Base-by-base conservation (phyloP, 2,329 filamentous ascomycete species). In the Fusarium dimerum region DNA sequence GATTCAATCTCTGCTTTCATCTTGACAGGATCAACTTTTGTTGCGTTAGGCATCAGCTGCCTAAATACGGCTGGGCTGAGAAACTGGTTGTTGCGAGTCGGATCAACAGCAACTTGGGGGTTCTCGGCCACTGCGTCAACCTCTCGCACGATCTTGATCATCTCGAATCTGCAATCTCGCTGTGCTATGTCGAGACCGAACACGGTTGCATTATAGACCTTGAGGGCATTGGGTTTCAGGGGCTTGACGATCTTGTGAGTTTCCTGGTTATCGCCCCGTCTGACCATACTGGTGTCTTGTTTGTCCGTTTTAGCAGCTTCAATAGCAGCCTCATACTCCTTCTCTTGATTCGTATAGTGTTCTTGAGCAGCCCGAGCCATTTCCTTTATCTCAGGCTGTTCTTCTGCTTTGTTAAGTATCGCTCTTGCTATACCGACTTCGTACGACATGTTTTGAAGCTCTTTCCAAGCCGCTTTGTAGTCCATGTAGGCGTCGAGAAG, bases 131-230 rank as follows among this genome's bases (percentile, higher is more conserved):
- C 40, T 12, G 29, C 47, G 5, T 44, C 40, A 7, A 48, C 48
- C 13, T 51, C 48, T 42, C 46, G 39, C 3, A 55, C 52, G 39
- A 51, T 55, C 40, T 55, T 52, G 43, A 55, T 51, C 52, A 55
- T 55, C n/a, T 52, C 49, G 39, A 55, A 47, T 17, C 49, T 45
- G 42, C 49, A 55, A 29, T 55, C 52, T 6, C 49, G 40, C 12
- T 40, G 6, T 12, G 52, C 52, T 12, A n/a, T 40, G n/a, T 47
- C 52, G 20, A 50, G 20, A 5, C 49, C 46, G 38, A 52, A 55
- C 1, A 48, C 32, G 2, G 39, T 20, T 3, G 46, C 18, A 1
- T 45, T 15, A 10, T 52, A 47, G 6, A 41, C 26, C 12, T 49
- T 36, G 13, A 49, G 18, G 1, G 39, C 30, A 36, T 49, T 53